phyloP scores from a whole-genome alignment of 2,329 filamentous ascomycete genomes.

The Fusarium euwallaceae region DNA sequence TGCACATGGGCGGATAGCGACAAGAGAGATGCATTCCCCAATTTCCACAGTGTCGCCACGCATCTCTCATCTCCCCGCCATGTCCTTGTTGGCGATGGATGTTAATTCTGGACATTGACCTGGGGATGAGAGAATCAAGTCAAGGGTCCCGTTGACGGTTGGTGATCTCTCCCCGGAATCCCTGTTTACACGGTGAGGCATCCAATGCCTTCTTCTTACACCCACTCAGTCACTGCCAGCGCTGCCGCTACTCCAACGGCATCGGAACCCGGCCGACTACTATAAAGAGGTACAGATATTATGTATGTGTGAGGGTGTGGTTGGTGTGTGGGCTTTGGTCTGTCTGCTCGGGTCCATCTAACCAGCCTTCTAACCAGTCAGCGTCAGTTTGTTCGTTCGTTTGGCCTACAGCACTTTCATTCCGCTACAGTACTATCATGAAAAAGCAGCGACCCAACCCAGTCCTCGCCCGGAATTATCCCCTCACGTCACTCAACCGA shows the following conservation, averaged over 20 bases:
- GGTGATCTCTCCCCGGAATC: conserved; percentile 27
- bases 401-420: conserved; percentile 29
- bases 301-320: conserved; percentile 42
- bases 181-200: conserved; percentile 40
- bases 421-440: conserved; percentile 26
- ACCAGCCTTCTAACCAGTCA: conserved; percentile 40
- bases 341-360: conserved; percentile 44
- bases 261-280: conserved; percentile 46
- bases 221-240: conserved; percentile 33
- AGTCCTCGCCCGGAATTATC: conserved; percentile 36
- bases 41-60: conserved; percentile 21
- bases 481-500: conserved; percentile 45
- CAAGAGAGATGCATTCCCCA: conserved; percentile 26
- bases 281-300: conserved; percentile 33
- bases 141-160: conserved; percentile 24
- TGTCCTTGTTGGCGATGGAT: conserved; percentile 15
- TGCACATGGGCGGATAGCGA: conserved; percentile 39
- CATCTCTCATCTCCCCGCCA: conserved; percentile 15
- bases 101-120: conserved; percentile 16
- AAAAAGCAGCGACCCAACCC: conserved; percentile 43
- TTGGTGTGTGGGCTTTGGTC: conserved; percentile 44
- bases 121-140: conserved; percentile 12
- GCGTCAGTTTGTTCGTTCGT: conserved; percentile 38
- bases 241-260: conserved; percentile 39
- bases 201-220: conserved; percentile 22